Evolutionary conservation across 1,284 basidiomycete genomes (phyloP).

Genomic region (Moniliophthora roreri): DNA sequence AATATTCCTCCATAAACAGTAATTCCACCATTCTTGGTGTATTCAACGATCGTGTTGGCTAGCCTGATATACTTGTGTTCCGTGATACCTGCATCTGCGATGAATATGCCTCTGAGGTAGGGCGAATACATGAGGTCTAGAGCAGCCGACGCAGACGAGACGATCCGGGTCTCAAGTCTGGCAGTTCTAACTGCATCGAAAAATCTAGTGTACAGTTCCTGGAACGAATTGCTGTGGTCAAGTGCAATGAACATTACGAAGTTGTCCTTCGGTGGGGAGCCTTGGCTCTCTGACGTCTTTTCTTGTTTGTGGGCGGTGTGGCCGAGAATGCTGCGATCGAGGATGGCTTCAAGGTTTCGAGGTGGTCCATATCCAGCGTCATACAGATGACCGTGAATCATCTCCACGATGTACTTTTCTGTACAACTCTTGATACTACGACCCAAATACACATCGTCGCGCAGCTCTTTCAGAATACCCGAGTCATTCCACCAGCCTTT

Average conservation of each 20-base stretch:
- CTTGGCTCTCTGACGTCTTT: background rate
- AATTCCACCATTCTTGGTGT: constrained; percentile 27
- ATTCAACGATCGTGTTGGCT: constrained; percentile 24
- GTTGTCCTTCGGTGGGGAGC: background rate
- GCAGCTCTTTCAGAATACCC: background rate
- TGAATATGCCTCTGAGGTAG: constrained; percentile 27
- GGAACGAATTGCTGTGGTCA: background rate
- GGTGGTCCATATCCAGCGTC: background rate
- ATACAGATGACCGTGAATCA: background rate
- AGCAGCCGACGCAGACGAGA: constrained; percentile 5
- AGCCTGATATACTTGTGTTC: constrained; percentile 20
- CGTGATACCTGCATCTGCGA: constrained; percentile 27
- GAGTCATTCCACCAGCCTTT: constrained; percentile 7
- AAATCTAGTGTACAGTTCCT: background rate
- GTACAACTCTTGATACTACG: background rate
- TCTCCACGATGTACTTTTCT: background rate
- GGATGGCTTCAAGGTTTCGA: no score
- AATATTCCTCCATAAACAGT: constrained; percentile 31
- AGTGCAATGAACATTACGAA: background rate
- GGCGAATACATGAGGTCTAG: constrained; percentile 23
- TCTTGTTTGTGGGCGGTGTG: background rate
- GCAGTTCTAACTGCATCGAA: background rate
- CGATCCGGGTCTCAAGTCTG: background rate
- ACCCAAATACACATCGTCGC: background rate
- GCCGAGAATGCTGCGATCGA: no score